Evolutionary conservation across 2,329 filamentous ascomycete species (phyloP).

Genomic region (Penicillium sp.): DNA sequence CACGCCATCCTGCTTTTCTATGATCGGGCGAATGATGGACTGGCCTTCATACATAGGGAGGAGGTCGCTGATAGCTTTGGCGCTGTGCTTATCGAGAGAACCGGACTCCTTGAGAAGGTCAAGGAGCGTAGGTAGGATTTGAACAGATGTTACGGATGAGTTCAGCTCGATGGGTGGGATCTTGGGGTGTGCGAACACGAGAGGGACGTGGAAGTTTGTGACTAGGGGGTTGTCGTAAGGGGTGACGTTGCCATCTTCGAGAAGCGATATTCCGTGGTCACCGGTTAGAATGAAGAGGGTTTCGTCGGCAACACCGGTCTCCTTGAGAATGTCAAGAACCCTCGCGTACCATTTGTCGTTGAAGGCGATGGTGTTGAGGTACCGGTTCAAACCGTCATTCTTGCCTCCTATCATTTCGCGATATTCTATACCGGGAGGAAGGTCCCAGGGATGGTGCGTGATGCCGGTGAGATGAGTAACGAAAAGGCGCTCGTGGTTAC

Average conservation of each 20-base stretch:
- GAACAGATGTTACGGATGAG: slow-evolving; percentile 21
- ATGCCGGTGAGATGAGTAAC: slow-evolving; percentile 27
- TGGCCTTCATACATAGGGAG: slow-evolving; percentile 47
- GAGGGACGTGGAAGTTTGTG: slow-evolving; percentile 25
- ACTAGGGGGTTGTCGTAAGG: slow-evolving; percentile 27
- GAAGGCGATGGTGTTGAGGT: slow-evolving; percentile 27
- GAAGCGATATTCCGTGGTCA: slow-evolving; percentile 28
- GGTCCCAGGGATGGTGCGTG: slow-evolving; percentile 26
- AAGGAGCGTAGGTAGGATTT: slow-evolving; percentile 46
- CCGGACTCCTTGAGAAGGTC: slow-evolving; percentile 43
- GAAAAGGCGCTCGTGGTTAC: slow-evolving; percentile 26
- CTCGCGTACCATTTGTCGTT: slow-evolving; percentile 26
- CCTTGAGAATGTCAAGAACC: slow-evolving; percentile 25
- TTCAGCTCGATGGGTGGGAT: slow-evolving; percentile 20
- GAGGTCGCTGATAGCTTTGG: slow-evolving; percentile 35
- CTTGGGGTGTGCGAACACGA: slow-evolving; percentile 25
- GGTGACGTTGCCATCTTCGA: slow-evolving; percentile 25
- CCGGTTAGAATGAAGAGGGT: slow-evolving; percentile 29
- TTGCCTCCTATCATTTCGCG: slow-evolving; percentile 17
- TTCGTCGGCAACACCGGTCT: slow-evolving; percentile 27
- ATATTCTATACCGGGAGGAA: slow-evolving; percentile 18
- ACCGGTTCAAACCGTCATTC: slow-evolving; percentile 24
- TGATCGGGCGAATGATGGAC: slow-evolving; percentile 43
- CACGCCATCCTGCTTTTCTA: slow-evolving; percentile 30
- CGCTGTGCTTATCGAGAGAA: slow-evolving; percentile 36